Evolutionary conservation across 2,329 filamentous ascomycete species (phyloP).

Genomic region (Sclerotiophoma versabilis): DNA sequence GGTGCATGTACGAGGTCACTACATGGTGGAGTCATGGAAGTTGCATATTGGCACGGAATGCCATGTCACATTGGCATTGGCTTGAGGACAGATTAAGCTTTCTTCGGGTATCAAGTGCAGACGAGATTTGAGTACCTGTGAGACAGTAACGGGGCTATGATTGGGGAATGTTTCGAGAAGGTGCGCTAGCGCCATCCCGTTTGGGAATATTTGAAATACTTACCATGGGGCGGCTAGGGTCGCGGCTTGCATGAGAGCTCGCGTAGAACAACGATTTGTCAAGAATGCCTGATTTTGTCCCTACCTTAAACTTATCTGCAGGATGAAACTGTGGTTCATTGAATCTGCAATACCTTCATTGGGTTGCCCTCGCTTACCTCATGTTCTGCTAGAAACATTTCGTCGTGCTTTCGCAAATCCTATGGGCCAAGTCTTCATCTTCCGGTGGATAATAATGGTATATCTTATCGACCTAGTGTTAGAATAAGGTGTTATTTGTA

Average conservation of each 20-base stretch:
- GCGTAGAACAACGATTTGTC: slow-evolving; percentile 28
- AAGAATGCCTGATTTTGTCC: slow-evolving; percentile 12
- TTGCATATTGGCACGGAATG: background rate
- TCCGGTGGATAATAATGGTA: background rate
- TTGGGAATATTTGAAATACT: slow-evolving; percentile 40
- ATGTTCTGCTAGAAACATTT: background rate
- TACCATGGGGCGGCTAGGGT: slow-evolving; percentile 17
- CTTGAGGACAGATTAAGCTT: slow-evolving; percentile 5
- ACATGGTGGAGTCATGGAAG: background rate
- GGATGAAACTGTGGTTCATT: slow-evolving; percentile 2
- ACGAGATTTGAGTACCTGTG: slow-evolving; percentile 16
- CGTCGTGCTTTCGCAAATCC: background rate
- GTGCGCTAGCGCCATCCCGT: slow-evolving; percentile 27
- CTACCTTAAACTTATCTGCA: slow-evolving; percentile 3
- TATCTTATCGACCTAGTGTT: background rate
- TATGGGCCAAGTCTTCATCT: background rate
- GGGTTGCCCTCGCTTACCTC: slow-evolving; percentile 6
- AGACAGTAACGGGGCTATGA: slow-evolving; percentile 3
- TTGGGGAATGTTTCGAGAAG: slow-evolving; percentile 23
- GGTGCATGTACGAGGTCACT: background rate
- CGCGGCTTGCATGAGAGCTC: slow-evolving; percentile 3
- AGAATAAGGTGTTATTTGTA: background rate
- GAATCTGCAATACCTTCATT: slow-evolving; percentile 13
- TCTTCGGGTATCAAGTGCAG: slow-evolving; percentile 9
- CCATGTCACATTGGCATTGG: background rate